These are phyloP conservation scores for Apiospora saccharicola DNA, from an alignment of 2,329 filamentous ascomycete species.

Conservation along the genomic window DNA sequence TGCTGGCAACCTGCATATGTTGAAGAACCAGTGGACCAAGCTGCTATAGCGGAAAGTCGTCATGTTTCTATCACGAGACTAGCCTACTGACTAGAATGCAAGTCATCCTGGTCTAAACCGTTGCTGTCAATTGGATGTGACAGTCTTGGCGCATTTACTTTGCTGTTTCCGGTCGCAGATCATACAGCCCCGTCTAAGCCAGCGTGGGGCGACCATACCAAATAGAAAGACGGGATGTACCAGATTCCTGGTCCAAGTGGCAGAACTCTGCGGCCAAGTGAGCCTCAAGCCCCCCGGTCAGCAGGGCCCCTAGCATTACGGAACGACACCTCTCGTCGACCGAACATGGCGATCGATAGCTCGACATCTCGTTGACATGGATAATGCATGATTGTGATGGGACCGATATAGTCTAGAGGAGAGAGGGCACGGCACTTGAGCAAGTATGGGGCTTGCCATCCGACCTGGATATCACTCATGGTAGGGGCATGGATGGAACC, in stretches of 20 bases:
- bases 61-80: conserved; percentile 13
- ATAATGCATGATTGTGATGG: conserved; percentile 9
- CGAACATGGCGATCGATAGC: not conserved
- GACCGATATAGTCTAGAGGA: not conserved
- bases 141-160: conserved; percentile 33
- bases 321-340: not conserved
- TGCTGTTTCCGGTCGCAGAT: conserved; percentile 41
- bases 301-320: not conserved
- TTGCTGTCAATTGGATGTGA: conserved; percentile 15
- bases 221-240: conserved; percentile 37
- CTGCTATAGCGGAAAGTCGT: not conserved
- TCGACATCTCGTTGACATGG: not conserved
- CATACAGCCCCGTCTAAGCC: conserved; percentile 35
- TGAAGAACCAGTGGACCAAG: conserved; percentile 18
- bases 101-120: not conserved
- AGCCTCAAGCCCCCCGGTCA: conserved; percentile 33
- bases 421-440: not conserved
- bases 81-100: conserved; percentile 46
- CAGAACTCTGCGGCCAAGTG: conserved; percentile 30
- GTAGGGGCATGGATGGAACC: not conserved
- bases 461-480: not conserved
- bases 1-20: not conserved
- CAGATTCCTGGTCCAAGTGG: conserved; percentile 19
- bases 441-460: not conserved
- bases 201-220: conserved; percentile 32